phyloP scores from a whole-genome alignment of 345 rosid genomes.

The Populus alba region DNA sequence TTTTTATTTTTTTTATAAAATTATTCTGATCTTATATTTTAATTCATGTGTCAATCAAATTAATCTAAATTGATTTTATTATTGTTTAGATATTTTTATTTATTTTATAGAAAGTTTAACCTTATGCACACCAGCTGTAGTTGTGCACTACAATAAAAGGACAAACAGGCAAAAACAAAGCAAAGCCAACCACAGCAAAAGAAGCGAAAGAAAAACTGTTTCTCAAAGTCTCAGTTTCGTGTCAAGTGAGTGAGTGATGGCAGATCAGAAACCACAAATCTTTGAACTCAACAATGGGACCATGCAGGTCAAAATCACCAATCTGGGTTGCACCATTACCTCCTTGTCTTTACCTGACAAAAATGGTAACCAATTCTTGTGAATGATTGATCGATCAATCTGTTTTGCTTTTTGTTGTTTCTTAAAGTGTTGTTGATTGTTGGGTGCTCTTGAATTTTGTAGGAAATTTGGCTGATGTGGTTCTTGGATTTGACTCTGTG shows the following conservation, averaged over 20 bases:
- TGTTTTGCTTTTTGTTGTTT: neutral
- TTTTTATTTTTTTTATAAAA: too few species aligned
- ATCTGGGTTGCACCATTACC: slow-evolving; percentile 79
- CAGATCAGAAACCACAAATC: slow-evolving; percentile 53
- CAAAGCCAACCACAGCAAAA: too few species aligned
- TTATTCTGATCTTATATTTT: too few species aligned
- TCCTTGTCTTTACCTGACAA: slow-evolving; percentile 74
- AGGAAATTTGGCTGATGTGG: slow-evolving; percentile 81
- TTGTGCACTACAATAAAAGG: too few species aligned
- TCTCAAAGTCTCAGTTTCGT: too few species aligned
- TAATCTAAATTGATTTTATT: too few species aligned
- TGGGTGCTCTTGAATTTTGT: slow-evolving; percentile 13
- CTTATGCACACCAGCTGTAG: too few species aligned
- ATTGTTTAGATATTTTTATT: too few species aligned
- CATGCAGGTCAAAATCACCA: slow-evolving; percentile 69
- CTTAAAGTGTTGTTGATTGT: neutral
- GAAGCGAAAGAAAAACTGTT: too few species aligned
- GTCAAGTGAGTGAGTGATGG: slow-evolving; percentile 34
- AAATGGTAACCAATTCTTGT: slow-evolving; percentile 40
- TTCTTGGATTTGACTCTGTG: slow-evolving; percentile 83
- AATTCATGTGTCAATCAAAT: too few species aligned
- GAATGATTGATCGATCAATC: neutral
- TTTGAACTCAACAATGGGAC: slow-evolving; percentile 82
- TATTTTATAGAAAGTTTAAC: too few species aligned
- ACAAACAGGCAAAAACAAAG: too few species aligned